A percentile compares a stretch with the other conserved stretches of the same genome.
Evolutionary conservation across 108 stramenopile genomes (phyloP).

Genomic region (Conticribra weissflogii): DNA sequence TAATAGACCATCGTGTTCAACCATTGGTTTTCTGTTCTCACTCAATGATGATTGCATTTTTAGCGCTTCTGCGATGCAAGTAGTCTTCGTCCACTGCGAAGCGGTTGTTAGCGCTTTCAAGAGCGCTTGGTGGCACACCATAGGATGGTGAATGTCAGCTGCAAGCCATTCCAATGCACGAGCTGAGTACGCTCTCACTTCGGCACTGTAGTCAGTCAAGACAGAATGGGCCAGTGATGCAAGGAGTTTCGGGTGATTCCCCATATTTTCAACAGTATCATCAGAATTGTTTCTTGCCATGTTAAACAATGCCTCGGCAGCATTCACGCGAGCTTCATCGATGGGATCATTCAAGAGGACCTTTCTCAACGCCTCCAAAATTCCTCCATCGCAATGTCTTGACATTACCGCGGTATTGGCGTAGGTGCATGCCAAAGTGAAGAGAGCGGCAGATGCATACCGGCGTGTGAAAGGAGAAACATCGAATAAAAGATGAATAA

Average conservation of each 20-base stretch:
- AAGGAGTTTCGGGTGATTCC: constrained; percentile 40
- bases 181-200: constrained; percentile 48
- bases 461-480: constrained; percentile 52
- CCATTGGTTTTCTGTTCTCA: constrained; percentile 47
- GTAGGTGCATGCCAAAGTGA: constrained; percentile 56
- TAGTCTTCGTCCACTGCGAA: constrained; percentile 53
- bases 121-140: constrained; percentile 33
- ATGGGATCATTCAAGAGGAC: constrained; percentile 49
- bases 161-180: constrained; percentile 51
- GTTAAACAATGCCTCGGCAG: constrained; percentile 51
- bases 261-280: constrained; percentile 44
- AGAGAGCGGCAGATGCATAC: constrained; percentile 60
- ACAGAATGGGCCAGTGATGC: constrained; percentile 52
- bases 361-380: constrained; percentile 44
- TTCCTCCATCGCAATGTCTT: constrained; percentile 51
- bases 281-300: constrained; percentile 50
- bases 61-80: constrained; percentile 48
- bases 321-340: constrained; percentile 51
- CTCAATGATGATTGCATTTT: constrained; percentile 39
- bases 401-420: constrained; percentile 54
- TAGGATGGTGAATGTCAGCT: constrained; percentile 44
- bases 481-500: constrained; percentile 44
- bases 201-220: constrained; percentile 46
- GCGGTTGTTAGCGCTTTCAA: constrained; percentile 40
- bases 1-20: constrained; percentile 40